phyloP scores from a whole-genome alignment of 345 rosid genomes.

The Eucalyptus tenuipes region DNA sequence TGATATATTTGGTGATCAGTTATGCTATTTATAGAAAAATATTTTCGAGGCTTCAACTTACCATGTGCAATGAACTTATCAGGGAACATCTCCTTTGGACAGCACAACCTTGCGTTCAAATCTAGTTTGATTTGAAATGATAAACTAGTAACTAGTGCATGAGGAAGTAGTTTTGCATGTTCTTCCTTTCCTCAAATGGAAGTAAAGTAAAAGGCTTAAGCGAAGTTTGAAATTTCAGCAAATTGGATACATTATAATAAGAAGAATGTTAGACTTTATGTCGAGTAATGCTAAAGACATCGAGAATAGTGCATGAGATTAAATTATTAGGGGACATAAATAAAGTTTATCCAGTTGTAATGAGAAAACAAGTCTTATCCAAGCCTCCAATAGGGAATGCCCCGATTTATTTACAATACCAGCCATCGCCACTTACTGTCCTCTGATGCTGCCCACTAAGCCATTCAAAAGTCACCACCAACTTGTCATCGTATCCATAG shows the following conservation, averaged over 20 bases:
- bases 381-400: too few relatives aligned
- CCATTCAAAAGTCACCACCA: neutral
- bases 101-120: neutral
- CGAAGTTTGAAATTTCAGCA: neutral
- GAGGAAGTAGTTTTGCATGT: neutral
- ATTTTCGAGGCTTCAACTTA: neutral
- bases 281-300: neutral
- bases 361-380: neutral
- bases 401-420: neutral
- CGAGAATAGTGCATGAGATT: neutral
- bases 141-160: neutral
- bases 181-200: neutral
- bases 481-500: neutral
- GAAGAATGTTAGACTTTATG: neutral
- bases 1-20: neutral
- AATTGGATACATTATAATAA: too few relatives aligned
- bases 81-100: neutral
- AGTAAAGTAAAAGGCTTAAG: neutral
- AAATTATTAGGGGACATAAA: neutral
- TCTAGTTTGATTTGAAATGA: neutral
- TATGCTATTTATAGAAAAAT: neutral
- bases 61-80: neutral
- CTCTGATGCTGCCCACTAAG: too few relatives aligned
- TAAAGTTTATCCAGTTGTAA: too few relatives aligned
- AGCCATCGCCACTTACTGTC: too few relatives aligned